These are phyloP conservation scores for Erodium moschatum DNA, from an alignment of 441 rosid genomes.

Conservation along the genomic window DNA sequence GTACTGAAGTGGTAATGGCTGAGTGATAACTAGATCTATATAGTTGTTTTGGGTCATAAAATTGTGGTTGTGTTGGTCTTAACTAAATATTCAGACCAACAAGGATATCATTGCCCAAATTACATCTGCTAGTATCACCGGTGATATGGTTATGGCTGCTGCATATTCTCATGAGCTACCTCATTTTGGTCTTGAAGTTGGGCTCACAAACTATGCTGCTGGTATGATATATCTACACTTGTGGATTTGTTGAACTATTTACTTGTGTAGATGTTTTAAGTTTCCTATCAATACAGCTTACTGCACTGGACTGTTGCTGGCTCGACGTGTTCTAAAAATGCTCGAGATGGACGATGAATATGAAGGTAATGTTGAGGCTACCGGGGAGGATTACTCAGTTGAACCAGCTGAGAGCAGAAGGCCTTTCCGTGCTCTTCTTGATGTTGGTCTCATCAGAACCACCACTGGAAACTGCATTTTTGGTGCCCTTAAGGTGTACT, in stretches of 20 bases:
- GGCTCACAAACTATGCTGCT: conserved; percentile 8
- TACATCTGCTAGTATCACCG: conserved; percentile 4
- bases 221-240: not conserved
- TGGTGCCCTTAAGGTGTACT: conserved; percentile 18
- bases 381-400: conserved; percentile 11
- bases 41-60: no score
- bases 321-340: conserved; percentile 6
- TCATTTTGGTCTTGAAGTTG: conserved; percentile 6
- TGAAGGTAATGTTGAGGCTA: conserved; percentile 7
- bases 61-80: not conserved
- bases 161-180: conserved; percentile 7
- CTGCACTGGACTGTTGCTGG: conserved; percentile 8
- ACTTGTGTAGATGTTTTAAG: not conserved
- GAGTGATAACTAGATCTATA: no score
- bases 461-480: conserved; percentile 23
- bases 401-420: conserved; percentile 14
- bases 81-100: not conserved
- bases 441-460: conserved; percentile 23
- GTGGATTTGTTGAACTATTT: not conserved
- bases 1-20: no score
- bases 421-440: conserved; percentile 24
- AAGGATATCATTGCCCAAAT: conserved; percentile 6
- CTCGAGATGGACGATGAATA: conserved; percentile 4
- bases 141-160: conserved; percentile 8
- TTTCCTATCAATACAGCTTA: not conserved